Evolutionary conservation across 179 eudicot species (phyloP).

Genomic region (Spergularia azorica): DNA sequence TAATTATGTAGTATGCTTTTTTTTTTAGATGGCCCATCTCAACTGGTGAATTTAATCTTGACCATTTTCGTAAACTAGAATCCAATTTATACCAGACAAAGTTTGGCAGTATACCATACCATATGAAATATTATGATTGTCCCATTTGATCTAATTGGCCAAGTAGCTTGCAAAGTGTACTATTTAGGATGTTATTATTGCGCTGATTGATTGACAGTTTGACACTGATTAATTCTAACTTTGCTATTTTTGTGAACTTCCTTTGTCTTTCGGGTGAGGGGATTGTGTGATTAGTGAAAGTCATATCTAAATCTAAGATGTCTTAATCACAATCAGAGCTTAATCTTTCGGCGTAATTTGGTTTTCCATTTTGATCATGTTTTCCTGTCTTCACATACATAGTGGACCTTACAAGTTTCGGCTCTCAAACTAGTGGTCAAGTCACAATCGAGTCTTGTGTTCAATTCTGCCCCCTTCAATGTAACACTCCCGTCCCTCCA

Average conservation of each 20-base stretch:
- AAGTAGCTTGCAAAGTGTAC: background rate
- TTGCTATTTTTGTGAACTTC: background rate
- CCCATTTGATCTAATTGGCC: constrained; percentile 10
- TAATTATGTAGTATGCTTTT: no score
- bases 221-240: background rate
- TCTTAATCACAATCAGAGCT: background rate
- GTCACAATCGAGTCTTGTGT: no score
- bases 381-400: no score
- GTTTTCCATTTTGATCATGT: no score
- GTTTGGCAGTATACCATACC: constrained; percentile 8
- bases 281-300: background rate
- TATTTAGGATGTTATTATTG: background rate
- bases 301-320: background rate
- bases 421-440: no score
- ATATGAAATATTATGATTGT: background rate
- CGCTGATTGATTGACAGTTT: constrained; percentile 27
- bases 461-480: no score
- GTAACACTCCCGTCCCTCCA: no score
- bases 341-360: background rate
- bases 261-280: background rate
- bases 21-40: background rate
- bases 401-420: no score
- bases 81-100: constrained; percentile 8
- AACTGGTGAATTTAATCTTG: background rate
- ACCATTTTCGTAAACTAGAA: background rate